Base-by-base conservation (phyloP, 768 basidiomycete genomes). In the Sutorius australiensis region DNA sequence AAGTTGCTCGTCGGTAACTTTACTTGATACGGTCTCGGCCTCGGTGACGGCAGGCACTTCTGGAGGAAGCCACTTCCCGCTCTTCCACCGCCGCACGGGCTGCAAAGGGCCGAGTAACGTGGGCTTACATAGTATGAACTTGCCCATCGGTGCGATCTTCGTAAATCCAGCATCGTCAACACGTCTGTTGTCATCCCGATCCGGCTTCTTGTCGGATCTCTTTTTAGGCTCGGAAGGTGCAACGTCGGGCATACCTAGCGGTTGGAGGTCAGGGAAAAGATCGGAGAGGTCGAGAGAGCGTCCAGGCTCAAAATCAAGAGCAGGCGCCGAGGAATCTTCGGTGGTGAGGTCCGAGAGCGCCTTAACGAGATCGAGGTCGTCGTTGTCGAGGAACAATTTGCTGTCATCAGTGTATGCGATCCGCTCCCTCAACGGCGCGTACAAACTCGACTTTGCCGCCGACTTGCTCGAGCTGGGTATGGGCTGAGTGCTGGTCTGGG, bases 181-280 rank as follows among this genome's bases (percentile, higher is more conserved):
- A 30, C 95, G 78, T 71, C 79, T 85, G 67, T 77, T 80, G 65
- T 86, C 88, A 61, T 92, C 80, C 59, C 81, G 75, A 60, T 76
- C 83, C 48, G 77, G 80, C 48, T 73, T 76, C 56, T 77, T 77
- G 58, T 83, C 86, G 1, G 69, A 63, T 53, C 81, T 86, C 36
- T 79, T 78, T 48, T 79, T 80, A 51, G 60, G 58, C n/a, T 67
- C 59, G 24, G 69, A 57, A 60, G 58, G 44, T 60, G 61, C 57
- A 19, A 73, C 63, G 49, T 86, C 84, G 31, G 82, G 70, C 48
- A 89, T 72, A 11, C 72, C 73, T 37, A 82, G 74, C 11, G 83
- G 79, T 32, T 80, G 80, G 11, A 95, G 78, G 51, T 97, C 95
- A 0, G 94, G 92, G 67, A 97, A 97, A 38, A 98, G 80, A 31